Evolutionary conservation across 2,329 filamentous ascomycete genomes (phyloP), one percentile per base, ranked within the genome.

Genomic region (Penicillium digitatum): DNA sequence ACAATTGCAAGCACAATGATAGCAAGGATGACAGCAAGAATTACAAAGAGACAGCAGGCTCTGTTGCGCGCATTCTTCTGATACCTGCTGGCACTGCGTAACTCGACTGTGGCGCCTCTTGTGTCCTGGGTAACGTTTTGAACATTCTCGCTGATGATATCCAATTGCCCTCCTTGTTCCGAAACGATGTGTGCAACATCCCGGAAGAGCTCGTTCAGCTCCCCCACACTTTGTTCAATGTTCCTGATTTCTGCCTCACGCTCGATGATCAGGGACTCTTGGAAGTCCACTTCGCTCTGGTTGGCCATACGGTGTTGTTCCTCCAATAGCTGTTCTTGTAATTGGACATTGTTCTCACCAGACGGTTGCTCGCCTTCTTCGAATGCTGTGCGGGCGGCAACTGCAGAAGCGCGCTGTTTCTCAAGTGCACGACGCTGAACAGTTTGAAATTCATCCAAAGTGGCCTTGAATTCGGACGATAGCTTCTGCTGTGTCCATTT

Each of bases 121-220:
- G 91, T 95, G 69, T 95, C 87, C 56, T 87, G 85, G 58, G 87
- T 83, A 43, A 92, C 89, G 59, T 86, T 87, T 72, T 94, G 86
- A 7, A 97, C 90, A 65, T 96, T 96, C 64, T 90, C 87, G 59
- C 86, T 86, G 66, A 99, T 95, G 18, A 89, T 89, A 68, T 93
- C 88, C 29, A 99, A 79, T 74, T 89, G 85, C 65, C 90, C 89
- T 48, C 94, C 94, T 76, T 99, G 94, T 76, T 97, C 93, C 58
- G 85, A 85, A 48, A 99, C 92, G 73, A 99, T 96, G 73, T 96
- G 91, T 44, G 93, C 94, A n/a, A 99, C 91, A 77, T 99, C 93
- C 60, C 92, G 83, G 80, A 99, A 99, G 40, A 99, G 82, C 69
- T 97, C 94, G 67, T 99, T 99, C 59, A 99, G 79, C 68, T 99